Percentiles rank a stretch among this genome's conserved stretches.
Conservation (phyloP, 2,329 filamentous ascomycete species). For the Neopestalotiopsis rosae region DNA sequence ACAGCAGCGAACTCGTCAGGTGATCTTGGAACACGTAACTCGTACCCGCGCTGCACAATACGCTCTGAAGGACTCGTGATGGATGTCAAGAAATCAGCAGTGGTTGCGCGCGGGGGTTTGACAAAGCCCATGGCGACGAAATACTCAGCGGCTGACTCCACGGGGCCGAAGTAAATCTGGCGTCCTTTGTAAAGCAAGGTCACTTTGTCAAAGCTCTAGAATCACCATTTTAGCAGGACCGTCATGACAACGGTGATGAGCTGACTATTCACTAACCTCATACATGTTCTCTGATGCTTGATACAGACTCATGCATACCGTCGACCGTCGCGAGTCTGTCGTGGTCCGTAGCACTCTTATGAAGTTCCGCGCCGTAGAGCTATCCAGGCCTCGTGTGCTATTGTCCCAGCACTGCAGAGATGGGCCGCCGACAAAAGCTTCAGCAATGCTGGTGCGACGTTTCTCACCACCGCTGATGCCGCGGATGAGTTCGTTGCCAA, state of each 20-base stretch:
- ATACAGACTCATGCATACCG: constrained; percentile 34
- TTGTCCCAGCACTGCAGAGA: constrained; percentile 56
- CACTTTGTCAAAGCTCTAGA: constrained; percentile 72
- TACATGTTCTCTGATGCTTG: constrained; percentile 50
- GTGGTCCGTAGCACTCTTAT: too few relatives aligned
- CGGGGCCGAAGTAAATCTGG: constrained; percentile 65
- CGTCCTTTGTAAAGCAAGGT: constrained; percentile 76
- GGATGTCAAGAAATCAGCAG: not conserved
- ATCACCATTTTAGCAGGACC: too few relatives aligned
- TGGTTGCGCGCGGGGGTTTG: not conserved
- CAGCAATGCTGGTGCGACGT: constrained; percentile 72
- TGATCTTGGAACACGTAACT: constrained; percentile 18
- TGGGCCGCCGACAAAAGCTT: constrained; percentile 61
- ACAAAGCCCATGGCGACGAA: not conserved
- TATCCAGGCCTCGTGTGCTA: constrained; percentile 79
- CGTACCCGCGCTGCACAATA: constrained; percentile 54
- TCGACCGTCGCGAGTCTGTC: too few relatives aligned
- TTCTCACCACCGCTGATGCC: constrained; percentile 64
- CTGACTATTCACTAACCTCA: too few relatives aligned
- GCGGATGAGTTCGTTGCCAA: constrained; percentile 65
- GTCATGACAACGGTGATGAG: too few relatives aligned
- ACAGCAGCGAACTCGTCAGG: too few relatives aligned
- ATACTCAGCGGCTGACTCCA: constrained; percentile 49
- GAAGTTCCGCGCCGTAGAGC: constrained; percentile 79
- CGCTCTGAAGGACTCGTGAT: not conserved